A percentile compares a stretch with the other conserved stretches of the same genome.
These are phyloP conservation scores for Wickerhamiella lipophila DNA, from an alignment of 805 yeast species.

Conservation along the genomic window DNA sequence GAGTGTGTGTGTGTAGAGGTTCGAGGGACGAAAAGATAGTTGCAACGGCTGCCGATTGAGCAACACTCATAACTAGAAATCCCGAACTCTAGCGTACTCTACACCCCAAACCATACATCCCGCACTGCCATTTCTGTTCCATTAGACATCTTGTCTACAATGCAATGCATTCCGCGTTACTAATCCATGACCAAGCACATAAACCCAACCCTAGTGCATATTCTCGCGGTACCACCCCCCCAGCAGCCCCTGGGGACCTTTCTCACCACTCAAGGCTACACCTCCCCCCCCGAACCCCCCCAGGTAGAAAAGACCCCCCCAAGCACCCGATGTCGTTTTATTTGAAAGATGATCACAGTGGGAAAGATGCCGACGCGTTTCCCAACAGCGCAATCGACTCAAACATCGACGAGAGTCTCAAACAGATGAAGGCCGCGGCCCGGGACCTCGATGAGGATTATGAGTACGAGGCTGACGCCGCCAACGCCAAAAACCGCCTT, in stretches of 20 bases:
- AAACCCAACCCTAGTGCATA: not conserved
- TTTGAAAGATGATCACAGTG: not conserved
- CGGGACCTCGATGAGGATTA: not conserved
- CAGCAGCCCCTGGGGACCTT: not conserved
- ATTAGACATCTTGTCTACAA: too few species aligned
- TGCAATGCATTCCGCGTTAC: not conserved
- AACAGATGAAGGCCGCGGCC: conserved; percentile 4
- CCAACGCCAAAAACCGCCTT: not conserved
- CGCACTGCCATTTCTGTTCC: too few species aligned
- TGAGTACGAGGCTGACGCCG: conserved; percentile 1
- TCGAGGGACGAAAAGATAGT: too few species aligned
- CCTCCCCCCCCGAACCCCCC: conserved; percentile 3
- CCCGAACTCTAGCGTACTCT: too few species aligned
- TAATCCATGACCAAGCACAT: not conserved
- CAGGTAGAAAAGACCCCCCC: conserved; percentile 4
- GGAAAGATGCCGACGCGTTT: conserved; percentile 2
- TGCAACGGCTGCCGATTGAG: too few species aligned
- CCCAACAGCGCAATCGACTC: conserved; percentile 9
- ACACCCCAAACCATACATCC: too few species aligned
- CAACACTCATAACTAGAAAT: too few species aligned
- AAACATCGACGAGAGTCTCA: conserved; percentile 11
- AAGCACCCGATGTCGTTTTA: conserved; percentile 2
- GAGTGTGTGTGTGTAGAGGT: too few species aligned
- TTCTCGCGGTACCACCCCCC: not conserved
- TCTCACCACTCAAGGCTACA: not conserved